Percentiles rank a stretch among this genome's conserved stretches.
Evolutionary conservation across 495 filamentous ascomycete genomes (phyloP).

Genomic region (Penicillium atrosanguineum): DNA sequence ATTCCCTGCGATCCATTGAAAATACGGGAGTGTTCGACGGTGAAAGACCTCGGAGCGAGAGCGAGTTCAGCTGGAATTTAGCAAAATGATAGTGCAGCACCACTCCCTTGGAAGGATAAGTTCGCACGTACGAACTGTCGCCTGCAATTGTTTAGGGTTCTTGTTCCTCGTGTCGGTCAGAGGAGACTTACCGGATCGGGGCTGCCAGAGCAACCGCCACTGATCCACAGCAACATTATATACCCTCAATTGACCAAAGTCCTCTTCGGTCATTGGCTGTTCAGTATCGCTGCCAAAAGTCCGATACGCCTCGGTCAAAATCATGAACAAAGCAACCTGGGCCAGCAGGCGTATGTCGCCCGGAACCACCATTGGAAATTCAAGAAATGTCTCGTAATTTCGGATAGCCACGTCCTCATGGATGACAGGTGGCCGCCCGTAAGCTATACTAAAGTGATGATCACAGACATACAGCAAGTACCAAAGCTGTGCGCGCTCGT

Average conservation of each 20-base stretch:
- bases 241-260: constrained; percentile 48
- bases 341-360: constrained; percentile 54
- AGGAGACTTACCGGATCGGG: constrained; percentile 43
- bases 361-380: constrained; percentile 43
- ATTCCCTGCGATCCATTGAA: constrained; percentile 53
- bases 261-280: constrained; percentile 50
- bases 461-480: constrained; percentile 56
- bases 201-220: constrained; percentile 57
- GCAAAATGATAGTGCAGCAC: constrained; percentile 61
- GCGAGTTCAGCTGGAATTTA: constrained; percentile 58
- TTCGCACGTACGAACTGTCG: constrained; percentile 52
- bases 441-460: constrained; percentile 55
- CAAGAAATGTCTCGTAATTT: constrained; percentile 51
- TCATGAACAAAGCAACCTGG: constrained; percentile 57
- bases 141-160: constrained; percentile 22
- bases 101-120: constrained; percentile 58
- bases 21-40: constrained; percentile 50
- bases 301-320: constrained; percentile 56
- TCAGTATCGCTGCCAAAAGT: constrained; percentile 56
- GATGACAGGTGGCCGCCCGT: constrained; percentile 52
- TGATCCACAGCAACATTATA: constrained; percentile 56
- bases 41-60: constrained; percentile 53
- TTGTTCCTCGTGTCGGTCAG: not conserved
- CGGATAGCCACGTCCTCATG: constrained; percentile 53
- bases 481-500: constrained; percentile 48